Percentiles rank a stretch among this genome's conserved stretches.
Evolutionary conservation across 225 moss, liverwort and hornwort genomes (phyloP).

Genomic region (Bryum argenteum): DNA sequence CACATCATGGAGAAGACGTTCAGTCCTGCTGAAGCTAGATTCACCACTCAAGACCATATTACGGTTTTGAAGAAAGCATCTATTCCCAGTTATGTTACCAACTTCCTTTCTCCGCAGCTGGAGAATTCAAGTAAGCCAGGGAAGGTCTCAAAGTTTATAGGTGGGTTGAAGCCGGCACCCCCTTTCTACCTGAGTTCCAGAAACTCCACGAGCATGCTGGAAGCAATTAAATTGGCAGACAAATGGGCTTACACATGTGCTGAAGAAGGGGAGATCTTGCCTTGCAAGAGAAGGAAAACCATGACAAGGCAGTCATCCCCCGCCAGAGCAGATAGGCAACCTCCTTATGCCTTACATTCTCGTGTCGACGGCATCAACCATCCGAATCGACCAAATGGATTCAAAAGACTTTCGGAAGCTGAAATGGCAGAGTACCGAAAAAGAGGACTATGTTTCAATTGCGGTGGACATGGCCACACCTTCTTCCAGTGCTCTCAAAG

Average conservation of each 20-base stretch:
- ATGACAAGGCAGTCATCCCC: slow-evolving; percentile 34
- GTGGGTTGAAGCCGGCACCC: slow-evolving; percentile 51
- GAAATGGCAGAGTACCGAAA: slow-evolving; percentile 56
- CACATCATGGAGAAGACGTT: slow-evolving; percentile 50
- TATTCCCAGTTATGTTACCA: slow-evolving; percentile 47
- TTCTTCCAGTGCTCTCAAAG: slow-evolving; percentile 63
- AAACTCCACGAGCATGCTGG: slow-evolving; percentile 36
- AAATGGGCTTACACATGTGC: slow-evolving; percentile 50
- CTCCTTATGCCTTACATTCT: slow-evolving; percentile 22
- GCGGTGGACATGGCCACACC: slow-evolving; percentile 60
- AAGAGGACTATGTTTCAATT: slow-evolving; percentile 57
- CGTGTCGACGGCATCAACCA: slow-evolving; percentile 34
- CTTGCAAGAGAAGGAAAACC: slow-evolving; percentile 44
- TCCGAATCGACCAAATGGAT: slow-evolving; percentile 33
- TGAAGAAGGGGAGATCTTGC: slow-evolving; percentile 48
- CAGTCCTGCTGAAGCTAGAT: slow-evolving; percentile 48
- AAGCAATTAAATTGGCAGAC: slow-evolving; percentile 54
- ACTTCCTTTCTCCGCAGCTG: slow-evolving; percentile 45
- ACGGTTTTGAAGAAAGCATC: slow-evolving; percentile 48
- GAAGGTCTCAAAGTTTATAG: slow-evolving; percentile 45
- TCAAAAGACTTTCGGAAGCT: slow-evolving; percentile 50
- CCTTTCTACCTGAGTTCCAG: slow-evolving; percentile 43
- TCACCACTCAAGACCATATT: slow-evolving; percentile 36
- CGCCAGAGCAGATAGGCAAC: slow-evolving; percentile 35
- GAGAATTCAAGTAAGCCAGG: slow-evolving; percentile 47